Conservation (phyloP, 192 early-diverging fungal species). For the Geranomyces michiganensis region DNA sequence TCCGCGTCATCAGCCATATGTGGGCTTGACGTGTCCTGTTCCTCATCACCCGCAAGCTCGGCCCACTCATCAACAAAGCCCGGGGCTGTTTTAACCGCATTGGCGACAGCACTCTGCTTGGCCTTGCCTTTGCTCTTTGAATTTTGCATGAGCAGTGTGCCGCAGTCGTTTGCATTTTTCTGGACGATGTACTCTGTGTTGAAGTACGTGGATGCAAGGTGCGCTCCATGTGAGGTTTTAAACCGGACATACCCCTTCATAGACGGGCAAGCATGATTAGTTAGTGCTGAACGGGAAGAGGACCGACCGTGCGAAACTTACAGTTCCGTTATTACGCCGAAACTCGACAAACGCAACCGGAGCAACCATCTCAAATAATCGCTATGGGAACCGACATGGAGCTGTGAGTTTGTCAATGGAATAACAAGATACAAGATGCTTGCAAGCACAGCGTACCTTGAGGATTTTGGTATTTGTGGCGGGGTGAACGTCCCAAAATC, state of each 20-base stretch:
- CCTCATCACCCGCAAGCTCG: background rate
- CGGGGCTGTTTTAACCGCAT: background rate
- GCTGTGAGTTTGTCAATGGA: background rate
- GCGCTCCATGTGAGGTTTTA: conserved; percentile 36
- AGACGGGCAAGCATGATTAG: no score
- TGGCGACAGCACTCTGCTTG: background rate
- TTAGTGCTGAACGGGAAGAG: conserved; percentile 1
- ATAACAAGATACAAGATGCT: background rate
- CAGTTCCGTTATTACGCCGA: conserved; percentile 1
- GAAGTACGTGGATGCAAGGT: conserved; percentile 27
- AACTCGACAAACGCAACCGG: conserved; percentile 42
- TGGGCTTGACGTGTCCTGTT: background rate
- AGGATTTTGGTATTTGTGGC: conserved; percentile 28
- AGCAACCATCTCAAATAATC: conserved; percentile 41
- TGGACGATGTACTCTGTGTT: conserved; percentile 34
- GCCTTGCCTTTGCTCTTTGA: background rate
- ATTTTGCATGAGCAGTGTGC: conserved; percentile 23
- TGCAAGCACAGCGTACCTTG: conserved; percentile 16
- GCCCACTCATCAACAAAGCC: background rate
- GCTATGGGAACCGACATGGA: conserved; percentile 10
- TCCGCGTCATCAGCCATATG: background rate
- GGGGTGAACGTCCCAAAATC: conserved; percentile 30
- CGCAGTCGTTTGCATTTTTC: conserved; percentile 31
- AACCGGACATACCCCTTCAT: conserved; percentile 39
- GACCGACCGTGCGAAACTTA: conserved; percentile 5